These are phyloP conservation scores for Calonectria leucothoes DNA, from an alignment of 2,329 filamentous ascomycete genomes.

Conservation along the genomic window DNA sequence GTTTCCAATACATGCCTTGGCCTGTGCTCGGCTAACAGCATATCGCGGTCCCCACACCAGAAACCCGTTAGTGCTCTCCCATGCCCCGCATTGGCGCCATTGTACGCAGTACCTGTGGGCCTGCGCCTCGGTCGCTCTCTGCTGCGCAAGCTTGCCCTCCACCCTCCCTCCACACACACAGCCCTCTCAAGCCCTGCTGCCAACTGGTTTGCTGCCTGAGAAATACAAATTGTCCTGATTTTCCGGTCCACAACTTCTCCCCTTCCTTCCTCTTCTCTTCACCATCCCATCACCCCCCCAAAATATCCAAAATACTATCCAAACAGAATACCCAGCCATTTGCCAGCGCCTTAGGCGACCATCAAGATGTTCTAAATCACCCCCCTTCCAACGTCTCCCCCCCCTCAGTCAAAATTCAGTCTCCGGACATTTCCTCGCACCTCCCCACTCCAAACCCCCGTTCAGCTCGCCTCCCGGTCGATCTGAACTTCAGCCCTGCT, in stretches of 20 bases:
- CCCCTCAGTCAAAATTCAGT: conserved; percentile 66
- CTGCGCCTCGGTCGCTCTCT: background rate
- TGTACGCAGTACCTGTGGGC: conserved; percentile 25
- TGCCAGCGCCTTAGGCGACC: conserved; percentile 51
- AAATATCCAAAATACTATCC: conserved; percentile 36
- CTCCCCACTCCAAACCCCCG: conserved; percentile 60
- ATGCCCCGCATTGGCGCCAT: conserved; percentile 35
- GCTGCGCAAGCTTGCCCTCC: conserved; percentile 7
- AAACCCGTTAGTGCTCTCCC: conserved; percentile 27
- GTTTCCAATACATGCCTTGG: conserved; percentile 29
- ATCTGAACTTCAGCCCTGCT: conserved; percentile 76
- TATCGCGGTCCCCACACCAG: background rate
- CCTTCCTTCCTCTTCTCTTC: conserved; percentile 47
- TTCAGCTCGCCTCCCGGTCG: conserved; percentile 68
- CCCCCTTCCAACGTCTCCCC: conserved; percentile 50
- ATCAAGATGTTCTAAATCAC: conserved; percentile 70
- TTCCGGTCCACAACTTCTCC: conserved; percentile 39
- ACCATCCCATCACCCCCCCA: conserved; percentile 44
- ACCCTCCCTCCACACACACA: conserved; percentile 25
- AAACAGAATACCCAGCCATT: conserved; percentile 48
- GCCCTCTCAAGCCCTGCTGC: conserved; percentile 33
- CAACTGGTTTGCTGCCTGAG: conserved; percentile 56
- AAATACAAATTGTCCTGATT: conserved; percentile 55
- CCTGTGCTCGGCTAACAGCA: conserved; percentile 24
- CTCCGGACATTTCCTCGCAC: conserved; percentile 52